Evolutionary conservation across 1,284 basidiomycete species (phyloP).

Genomic region (Waitea zeae): DNA sequence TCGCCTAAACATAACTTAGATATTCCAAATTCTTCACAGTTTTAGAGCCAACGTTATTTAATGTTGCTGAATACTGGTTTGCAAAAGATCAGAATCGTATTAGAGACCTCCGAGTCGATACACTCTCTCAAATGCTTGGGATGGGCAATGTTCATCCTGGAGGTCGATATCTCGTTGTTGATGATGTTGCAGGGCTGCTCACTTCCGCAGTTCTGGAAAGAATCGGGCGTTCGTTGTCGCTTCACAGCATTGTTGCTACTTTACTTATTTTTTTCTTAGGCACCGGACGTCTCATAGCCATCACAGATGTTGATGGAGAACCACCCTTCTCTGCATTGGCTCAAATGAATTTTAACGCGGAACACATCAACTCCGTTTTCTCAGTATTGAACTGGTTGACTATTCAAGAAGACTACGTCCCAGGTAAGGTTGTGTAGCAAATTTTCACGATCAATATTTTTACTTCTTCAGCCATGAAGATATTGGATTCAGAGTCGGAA

Average conservation of each 20-base stretch:
- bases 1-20: slow-evolving; percentile 20
- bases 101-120: slow-evolving; percentile 76
- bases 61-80: slow-evolving; percentile 85
- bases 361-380: slow-evolving; percentile 35
- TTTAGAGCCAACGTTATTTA: slow-evolving; percentile 76
- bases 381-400: slow-evolving; percentile 83
- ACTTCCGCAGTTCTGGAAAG: slow-evolving; percentile 76
- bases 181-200: slow-evolving; percentile 85
- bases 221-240: slow-evolving; percentile 48
- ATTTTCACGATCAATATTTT: slow-evolving; percentile 2
- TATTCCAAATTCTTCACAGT: slow-evolving; percentile 84
- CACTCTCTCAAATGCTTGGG: slow-evolving; percentile 77
- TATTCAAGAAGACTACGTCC: slow-evolving; percentile 63
- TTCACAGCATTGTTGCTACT: not conserved
- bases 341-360: slow-evolving; percentile 73
- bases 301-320: slow-evolving; percentile 86
- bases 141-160: slow-evolving; percentile 76
- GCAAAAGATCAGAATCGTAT: slow-evolving; percentile 66
- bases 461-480: slow-evolving; percentile 18
- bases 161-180: slow-evolving; percentile 78
- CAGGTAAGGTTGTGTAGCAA: slow-evolving; percentile 23
- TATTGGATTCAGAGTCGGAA: slow-evolving; percentile 37
- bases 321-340: slow-evolving; percentile 79
- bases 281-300: slow-evolving; percentile 65
- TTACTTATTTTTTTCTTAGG: slow-evolving; percentile 25